Percentiles rank a stretch among this genome's conserved stretches.
Evolutionary conservation across 768 basidiomycete genomes (phyloP).

Genomic region (Pleurotus citrinopileatus): DNA sequence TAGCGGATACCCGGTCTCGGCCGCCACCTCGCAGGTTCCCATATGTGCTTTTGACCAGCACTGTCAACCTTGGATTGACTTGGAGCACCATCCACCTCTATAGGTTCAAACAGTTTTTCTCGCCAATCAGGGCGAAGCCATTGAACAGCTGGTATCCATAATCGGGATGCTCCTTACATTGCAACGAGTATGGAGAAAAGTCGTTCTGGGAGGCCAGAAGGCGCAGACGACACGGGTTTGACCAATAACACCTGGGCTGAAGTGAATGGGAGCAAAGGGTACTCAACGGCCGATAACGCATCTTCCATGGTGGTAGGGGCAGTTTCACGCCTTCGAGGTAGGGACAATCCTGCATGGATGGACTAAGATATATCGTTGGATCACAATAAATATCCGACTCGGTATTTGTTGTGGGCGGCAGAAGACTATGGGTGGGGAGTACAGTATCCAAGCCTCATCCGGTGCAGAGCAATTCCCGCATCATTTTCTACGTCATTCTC

Average conservation of each 20-base stretch:
- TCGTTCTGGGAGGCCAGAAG: background rate
- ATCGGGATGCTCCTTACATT: background rate
- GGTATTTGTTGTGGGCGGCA: no score
- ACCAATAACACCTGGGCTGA: background rate
- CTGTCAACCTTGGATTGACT: background rate
- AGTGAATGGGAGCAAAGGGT: background rate
- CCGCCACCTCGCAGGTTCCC: background rate
- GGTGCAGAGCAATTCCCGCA: no score
- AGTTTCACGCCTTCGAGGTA: background rate
- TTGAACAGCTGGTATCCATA: background rate
- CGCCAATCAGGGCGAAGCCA: background rate
- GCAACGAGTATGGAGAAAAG: background rate
- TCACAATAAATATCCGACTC: no score
- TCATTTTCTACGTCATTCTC: background rate
- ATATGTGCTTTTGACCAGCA: background rate
- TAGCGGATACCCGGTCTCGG: background rate
- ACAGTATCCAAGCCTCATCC: no score
- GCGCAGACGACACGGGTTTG: background rate
- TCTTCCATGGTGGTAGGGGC: no score
- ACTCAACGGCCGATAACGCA: background rate
- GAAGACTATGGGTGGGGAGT: no score
- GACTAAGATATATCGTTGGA: background rate
- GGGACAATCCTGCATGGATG: background rate
- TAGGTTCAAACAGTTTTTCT: background rate
- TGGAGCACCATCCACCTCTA: background rate